Base-by-base conservation (phyloP, 2,329 filamentous ascomycete genomes). In the Fusarium sp. region DNA sequence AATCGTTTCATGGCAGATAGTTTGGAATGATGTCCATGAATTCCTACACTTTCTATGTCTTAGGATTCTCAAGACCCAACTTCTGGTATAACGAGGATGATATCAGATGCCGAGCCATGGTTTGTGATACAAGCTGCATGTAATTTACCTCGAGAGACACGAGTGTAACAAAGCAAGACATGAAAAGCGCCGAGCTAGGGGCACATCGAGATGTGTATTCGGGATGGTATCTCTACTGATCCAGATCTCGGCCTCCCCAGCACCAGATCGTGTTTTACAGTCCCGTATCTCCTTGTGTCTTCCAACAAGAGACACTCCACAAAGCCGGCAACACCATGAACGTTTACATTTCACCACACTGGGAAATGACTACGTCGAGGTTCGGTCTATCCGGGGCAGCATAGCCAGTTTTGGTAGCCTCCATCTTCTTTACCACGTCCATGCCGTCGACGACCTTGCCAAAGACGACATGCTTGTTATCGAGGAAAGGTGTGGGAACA, bases 381-480 rank as follows among this genome's bases (percentile, higher is more conserved):
- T 93, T 93, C 7, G 96, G 96, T 80, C 93, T 90, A 79, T 98
- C 96, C 80, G 93, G 90, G 57, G 89, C 90, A 38, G 87, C 85
- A 73, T 90, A 89, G 7, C 92, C 94, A 15, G 94, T 96, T 82
- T 96, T 92, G 37, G 94, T 96, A 70, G 93, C 92, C 86, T 98
- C 96, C 83, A 99, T 93, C 90, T 97, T 98, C 75, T 87, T 89
- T 47, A 98, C 93, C 10, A 98, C 91, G 67, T 98, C 94, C 89
- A 98, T 92, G 42, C 96, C 95, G 44, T 95, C 93, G 49, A 94
- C 87, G 4, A 98, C 96, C 81, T 93, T 92, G 57, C 96, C 96
- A 78, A 98, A 98, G 23, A 98, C 95, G 64, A 97, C 95, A 82
- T 99, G 96, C 84, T 98, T 98, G 79, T 89, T 90, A 83, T 98